phyloP scores from a whole-genome alignment of 2,329 filamentous ascomycete species.

The Chlorencoelia australis region DNA sequence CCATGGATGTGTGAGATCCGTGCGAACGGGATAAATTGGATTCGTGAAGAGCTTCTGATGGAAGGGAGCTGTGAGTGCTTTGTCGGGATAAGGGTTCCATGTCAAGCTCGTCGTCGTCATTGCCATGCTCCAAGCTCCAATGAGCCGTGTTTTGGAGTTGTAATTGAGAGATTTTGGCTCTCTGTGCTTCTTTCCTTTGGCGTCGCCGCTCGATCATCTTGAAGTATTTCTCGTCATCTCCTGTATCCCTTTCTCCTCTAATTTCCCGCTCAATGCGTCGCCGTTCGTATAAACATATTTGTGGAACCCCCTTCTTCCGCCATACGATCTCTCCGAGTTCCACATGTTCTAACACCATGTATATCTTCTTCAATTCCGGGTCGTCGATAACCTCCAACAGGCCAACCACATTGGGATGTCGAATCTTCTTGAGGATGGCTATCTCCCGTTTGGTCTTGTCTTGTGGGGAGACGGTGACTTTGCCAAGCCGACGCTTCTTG shows the following conservation, averaged over 20 bases:
- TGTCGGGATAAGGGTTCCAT: slow-evolving; percentile 19
- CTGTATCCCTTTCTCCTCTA: slow-evolving; percentile 44
- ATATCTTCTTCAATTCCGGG: slow-evolving; percentile 92
- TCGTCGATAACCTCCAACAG: slow-evolving; percentile 96
- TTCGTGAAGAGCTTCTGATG: slow-evolving; percentile 12
- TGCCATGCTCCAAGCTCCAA: slow-evolving; percentile 81
- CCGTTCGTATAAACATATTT: slow-evolving; percentile 76
- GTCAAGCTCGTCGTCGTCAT: slow-evolving; percentile 39
- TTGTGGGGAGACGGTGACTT: slow-evolving; percentile 57
- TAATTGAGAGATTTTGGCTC: slow-evolving; percentile 43
- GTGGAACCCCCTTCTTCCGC: slow-evolving; percentile 78
- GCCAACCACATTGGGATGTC: slow-evolving; percentile 93
- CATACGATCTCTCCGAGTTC: slow-evolving; percentile 90
- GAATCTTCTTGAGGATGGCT: slow-evolving; percentile 95
- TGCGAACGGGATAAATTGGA: slow-evolving; percentile 10
- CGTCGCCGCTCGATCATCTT: slow-evolving; percentile 50
- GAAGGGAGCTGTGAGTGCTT: slow-evolving; percentile 19
- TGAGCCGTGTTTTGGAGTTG: slow-evolving; percentile 45
- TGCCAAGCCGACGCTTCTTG: slow-evolving; percentile 84
- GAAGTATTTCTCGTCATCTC: slow-evolving; percentile 49
- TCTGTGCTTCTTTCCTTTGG: slow-evolving; percentile 45
- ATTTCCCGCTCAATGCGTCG: slow-evolving; percentile 67
- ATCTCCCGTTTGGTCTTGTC: slow-evolving; percentile 93
- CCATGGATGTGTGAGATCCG: slow-evolving; percentile 9
- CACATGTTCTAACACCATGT: slow-evolving; percentile 93